Percentiles rank a stretch among this genome's conserved stretches.
phyloP scores from a whole-genome alignment of 2,329 filamentous ascomycete genomes.

The Monilinia polystroma region DNA sequence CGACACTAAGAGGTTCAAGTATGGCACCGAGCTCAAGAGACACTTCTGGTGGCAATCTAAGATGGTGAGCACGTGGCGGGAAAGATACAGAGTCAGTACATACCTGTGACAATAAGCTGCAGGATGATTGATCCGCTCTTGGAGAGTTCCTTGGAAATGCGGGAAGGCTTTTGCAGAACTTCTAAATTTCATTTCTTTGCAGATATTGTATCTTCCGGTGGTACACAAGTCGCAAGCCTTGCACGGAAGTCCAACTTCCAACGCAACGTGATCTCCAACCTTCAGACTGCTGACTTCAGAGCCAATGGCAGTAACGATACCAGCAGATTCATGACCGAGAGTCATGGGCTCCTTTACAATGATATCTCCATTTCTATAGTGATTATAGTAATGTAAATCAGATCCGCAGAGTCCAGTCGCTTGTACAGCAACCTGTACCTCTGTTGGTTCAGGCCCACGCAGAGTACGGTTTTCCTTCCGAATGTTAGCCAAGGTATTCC shows the following conservation, averaged over 20 bases:
- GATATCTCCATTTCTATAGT: constrained; percentile 93
- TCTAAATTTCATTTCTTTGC: constrained; percentile 54
- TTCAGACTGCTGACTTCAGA: constrained; percentile 74
- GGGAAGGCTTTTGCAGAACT: constrained; percentile 41
- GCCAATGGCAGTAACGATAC: constrained; percentile 76
- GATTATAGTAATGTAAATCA: constrained; percentile 96
- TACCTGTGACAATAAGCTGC: constrained; percentile 92
- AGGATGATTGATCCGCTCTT: constrained; percentile 72
- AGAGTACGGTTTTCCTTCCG: constrained; percentile 38
- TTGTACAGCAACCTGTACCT: constrained; percentile 85
- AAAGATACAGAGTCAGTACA: constrained; percentile 15
- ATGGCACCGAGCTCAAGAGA: constrained; percentile 86
- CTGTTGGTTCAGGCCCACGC: constrained; percentile 41
- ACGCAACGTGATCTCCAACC: constrained; percentile 84
- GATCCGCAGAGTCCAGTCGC: constrained; percentile 97
- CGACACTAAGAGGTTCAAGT: constrained; percentile 86
- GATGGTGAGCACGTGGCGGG: constrained; percentile 18
- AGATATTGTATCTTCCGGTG: constrained; percentile 92
- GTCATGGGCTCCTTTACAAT: constrained; percentile 85
- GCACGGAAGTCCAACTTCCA: constrained; percentile 94
- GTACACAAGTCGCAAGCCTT: constrained; percentile 83
- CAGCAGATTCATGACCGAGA: constrained; percentile 90
- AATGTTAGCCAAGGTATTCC: background rate
- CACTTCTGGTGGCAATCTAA: constrained; percentile 61
- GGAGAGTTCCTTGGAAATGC: constrained; percentile 41